Conservation (phyloP, 1,284 basidiomycete genomes). For the Trichosporon sp. region DNA sequence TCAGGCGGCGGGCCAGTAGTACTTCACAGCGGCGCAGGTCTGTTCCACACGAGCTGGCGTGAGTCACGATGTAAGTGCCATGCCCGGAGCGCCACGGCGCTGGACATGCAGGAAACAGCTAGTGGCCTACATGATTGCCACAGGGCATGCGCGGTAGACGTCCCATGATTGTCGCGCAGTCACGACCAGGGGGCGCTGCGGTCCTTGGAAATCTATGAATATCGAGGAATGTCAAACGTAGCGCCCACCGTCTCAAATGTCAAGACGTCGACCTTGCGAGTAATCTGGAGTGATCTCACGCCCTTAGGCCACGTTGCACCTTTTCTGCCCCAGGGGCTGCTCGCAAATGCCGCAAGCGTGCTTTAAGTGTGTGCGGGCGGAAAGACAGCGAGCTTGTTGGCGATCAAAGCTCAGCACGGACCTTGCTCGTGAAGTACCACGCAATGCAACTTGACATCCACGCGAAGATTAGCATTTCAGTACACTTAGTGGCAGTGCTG, state of each 20-base stretch:
- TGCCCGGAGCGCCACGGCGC: too few species aligned
- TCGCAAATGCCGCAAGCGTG: neutral
- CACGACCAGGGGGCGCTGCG: neutral
- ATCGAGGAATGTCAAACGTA: neutral
- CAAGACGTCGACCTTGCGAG: neutral
- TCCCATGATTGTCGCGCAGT: neutral
- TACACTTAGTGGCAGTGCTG: too few species aligned
- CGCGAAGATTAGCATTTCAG: too few species aligned
- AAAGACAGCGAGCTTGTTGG: neutral
- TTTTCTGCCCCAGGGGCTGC: neutral
- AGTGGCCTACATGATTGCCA: too few species aligned
- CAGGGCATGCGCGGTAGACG: neutral
- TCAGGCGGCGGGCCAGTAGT: too few species aligned
- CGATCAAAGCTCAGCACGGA: neutral
- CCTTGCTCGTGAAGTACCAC: neutral
- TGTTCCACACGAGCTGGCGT: too few species aligned
- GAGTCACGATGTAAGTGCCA: too few species aligned
- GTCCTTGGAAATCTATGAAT: neutral
- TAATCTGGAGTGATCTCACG: neutral
- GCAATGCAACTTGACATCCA: too few species aligned
- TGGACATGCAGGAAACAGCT: too few species aligned
- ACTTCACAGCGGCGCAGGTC: too few species aligned
- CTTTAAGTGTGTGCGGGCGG: neutral
- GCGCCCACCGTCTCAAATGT: neutral
- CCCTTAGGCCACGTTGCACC: neutral